These are phyloP conservation scores for Penicillium vulpinum DNA, from an alignment of 2,329 filamentous ascomycete genomes.

Conservation along the genomic window DNA sequence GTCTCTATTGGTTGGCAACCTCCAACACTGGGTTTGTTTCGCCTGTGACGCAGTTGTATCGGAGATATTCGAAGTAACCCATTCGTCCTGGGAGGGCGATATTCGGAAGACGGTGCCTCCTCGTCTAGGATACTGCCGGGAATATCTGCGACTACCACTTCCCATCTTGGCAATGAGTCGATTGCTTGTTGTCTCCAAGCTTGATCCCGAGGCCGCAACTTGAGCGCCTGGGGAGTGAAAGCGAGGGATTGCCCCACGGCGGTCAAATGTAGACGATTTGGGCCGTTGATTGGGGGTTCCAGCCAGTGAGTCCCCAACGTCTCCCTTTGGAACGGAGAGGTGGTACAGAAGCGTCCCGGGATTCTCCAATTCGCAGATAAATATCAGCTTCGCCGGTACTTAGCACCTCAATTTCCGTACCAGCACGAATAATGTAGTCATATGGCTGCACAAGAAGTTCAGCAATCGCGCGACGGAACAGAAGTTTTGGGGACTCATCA, in stretches of 20 bases:
- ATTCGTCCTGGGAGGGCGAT: conserved; percentile 14
- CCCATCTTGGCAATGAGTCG: conserved; percentile 6
- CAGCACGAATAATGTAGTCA: conserved; percentile 13
- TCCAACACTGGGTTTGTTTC: background rate
- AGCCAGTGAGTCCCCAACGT: conserved; percentile 9
- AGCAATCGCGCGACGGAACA: conserved; percentile 3
- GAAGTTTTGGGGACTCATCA: conserved; percentile 6
- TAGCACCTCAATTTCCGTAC: conserved; percentile 1
- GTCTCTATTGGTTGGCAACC: background rate
- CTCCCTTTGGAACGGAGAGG: conserved; percentile 11
- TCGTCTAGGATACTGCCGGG: background rate
- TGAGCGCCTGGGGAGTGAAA: conserved; percentile 12
- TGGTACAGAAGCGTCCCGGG: conserved; percentile 7
- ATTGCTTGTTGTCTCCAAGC: conserved; percentile 3
- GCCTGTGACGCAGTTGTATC: conserved; percentile 7
- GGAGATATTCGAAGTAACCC: conserved; percentile 2
- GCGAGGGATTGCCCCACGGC: conserved; percentile 10
- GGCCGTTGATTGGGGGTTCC: conserved; percentile 4
- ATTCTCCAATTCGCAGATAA: conserved; percentile 6
- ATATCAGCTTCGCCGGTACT: conserved; percentile 8
- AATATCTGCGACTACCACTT: conserved; percentile 1
- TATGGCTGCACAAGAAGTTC: conserved; percentile 7
- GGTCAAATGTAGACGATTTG: conserved; percentile 14
- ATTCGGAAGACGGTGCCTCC: conserved; percentile 11
- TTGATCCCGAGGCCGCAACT: conserved; percentile 3